phyloP scores from a whole-genome alignment of 768 basidiomycete species.

The Cyclocybe cylindracea region DNA sequence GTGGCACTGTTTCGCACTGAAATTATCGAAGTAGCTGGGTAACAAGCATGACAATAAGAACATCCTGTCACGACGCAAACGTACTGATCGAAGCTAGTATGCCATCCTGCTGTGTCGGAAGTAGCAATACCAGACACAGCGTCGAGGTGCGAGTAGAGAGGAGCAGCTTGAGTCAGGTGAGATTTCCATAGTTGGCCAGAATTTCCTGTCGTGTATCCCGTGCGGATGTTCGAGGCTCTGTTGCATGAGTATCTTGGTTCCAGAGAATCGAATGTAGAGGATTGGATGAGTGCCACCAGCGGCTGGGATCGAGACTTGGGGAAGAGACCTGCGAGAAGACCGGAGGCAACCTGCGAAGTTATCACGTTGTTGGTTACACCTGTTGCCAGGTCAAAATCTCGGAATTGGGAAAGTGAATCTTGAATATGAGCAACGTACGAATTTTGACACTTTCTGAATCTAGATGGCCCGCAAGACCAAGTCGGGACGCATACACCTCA shows the following conservation, averaged over 20 bases:
- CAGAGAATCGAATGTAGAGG: slow-evolving; percentile 44
- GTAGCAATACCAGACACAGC: slow-evolving; percentile 40
- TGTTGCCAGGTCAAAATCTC: slow-evolving; percentile 9
- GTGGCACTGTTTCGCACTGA: slow-evolving; percentile 53
- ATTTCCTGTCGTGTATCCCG: slow-evolving; percentile 39
- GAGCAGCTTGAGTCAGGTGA: slow-evolving; percentile 38
- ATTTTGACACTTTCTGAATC: slow-evolving; percentile 35
- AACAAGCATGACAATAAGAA: not conserved
- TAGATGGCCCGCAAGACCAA: slow-evolving; percentile 34
- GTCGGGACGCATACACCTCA: slow-evolving; percentile 40
- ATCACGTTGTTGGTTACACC: slow-evolving; percentile 56
- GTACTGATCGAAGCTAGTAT: slow-evolving; percentile 52
- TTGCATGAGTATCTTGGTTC: slow-evolving; percentile 48
- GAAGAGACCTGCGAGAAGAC: slow-evolving; percentile 46
- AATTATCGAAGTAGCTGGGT: slow-evolving; percentile 50
- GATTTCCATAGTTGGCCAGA: slow-evolving; percentile 38
- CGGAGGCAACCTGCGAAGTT: slow-evolving; percentile 53
- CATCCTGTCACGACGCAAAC: slow-evolving; percentile 8
- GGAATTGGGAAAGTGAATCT: not conserved
- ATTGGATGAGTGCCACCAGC: slow-evolving; percentile 38
- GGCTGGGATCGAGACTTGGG: slow-evolving; percentile 30
- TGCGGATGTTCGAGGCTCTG: slow-evolving; percentile 32
- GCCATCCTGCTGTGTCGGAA: slow-evolving; percentile 47
- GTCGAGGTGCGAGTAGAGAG: slow-evolving; percentile 44
- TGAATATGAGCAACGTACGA: slow-evolving; percentile 26